Conservation (phyloP, 1,139 yeast species). For the Blastobotrys serpentis region DNA sequence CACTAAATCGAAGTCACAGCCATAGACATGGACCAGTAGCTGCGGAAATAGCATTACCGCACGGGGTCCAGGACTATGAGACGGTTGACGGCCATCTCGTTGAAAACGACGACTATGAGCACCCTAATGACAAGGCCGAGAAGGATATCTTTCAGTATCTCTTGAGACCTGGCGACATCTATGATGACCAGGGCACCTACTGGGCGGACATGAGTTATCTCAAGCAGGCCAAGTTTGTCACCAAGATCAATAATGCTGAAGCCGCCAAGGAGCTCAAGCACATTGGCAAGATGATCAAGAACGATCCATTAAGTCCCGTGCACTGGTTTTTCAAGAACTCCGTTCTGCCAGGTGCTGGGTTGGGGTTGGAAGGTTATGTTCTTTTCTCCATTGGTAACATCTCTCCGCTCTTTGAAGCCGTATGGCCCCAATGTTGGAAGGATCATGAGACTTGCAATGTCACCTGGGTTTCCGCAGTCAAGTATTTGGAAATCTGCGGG, state of each 20-base stretch:
- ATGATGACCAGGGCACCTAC: slow-evolving; percentile 36
- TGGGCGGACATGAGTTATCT: slow-evolving; percentile 41
- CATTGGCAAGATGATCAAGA: slow-evolving; percentile 33
- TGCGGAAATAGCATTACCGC: slow-evolving; percentile 39
- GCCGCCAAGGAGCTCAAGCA: slow-evolving; percentile 31
- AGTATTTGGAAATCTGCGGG: slow-evolving; percentile 57
- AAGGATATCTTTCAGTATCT: slow-evolving; percentile 37
- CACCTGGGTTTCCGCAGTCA: slow-evolving; percentile 38
- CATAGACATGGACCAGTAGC: slow-evolving; percentile 36
- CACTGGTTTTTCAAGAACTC: slow-evolving; percentile 39
- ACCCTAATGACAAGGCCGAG: slow-evolving; percentile 34
- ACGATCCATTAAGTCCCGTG: slow-evolving; percentile 40
- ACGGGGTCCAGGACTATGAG: slow-evolving; percentile 39
- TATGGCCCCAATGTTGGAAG: slow-evolving; percentile 42
- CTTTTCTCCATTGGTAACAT: slow-evolving; percentile 41
- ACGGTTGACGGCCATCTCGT: slow-evolving; percentile 36
- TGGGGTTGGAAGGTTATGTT: slow-evolving; percentile 41
- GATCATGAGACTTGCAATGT: slow-evolving; percentile 34
- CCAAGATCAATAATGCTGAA: slow-evolving; percentile 33
- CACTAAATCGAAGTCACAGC: slow-evolving; percentile 14
- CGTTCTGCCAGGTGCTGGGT: slow-evolving; percentile 42
- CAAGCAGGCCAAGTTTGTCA: slow-evolving; percentile 33
- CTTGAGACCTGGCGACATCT: slow-evolving; percentile 37
- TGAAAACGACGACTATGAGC: slow-evolving; percentile 26
- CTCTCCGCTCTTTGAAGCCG: slow-evolving; percentile 35